Evolutionary conservation across 257 asterid genomes (phyloP).

Genomic region (Ehretia macrophylla): DNA sequence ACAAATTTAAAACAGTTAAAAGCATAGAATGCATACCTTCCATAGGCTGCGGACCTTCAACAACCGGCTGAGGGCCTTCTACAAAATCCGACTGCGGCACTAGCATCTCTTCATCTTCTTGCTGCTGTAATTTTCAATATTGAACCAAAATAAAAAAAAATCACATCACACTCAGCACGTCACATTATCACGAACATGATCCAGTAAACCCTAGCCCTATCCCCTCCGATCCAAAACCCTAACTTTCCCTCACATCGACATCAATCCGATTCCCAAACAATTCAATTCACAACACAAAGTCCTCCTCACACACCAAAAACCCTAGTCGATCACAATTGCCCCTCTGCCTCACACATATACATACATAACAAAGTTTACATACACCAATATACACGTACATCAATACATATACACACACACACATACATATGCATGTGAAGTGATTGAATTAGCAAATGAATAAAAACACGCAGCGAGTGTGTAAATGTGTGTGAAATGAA

Average conservation of each 20-base stretch:
- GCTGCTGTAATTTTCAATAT: conserved; percentile 42
- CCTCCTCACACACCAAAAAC: conserved; percentile 37
- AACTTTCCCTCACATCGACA: conserved; percentile 16
- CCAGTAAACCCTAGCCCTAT: conserved; percentile 33
- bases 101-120: conserved; percentile 91
- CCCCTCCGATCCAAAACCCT: conserved; percentile 13
- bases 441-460: conserved; percentile 23
- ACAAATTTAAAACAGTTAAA: conserved; percentile 6
- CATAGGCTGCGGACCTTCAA: conserved; percentile 97
- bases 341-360: conserved; percentile 13
- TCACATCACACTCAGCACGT: not conserved
- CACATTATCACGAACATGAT: conserved; percentile 25
- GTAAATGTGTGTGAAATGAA: too few species aligned
- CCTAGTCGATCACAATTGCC: conserved; percentile 55
- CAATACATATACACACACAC: not conserved
- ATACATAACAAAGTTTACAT: conserved; percentile 8
- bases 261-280: conserved; percentile 19
- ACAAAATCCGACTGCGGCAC: conserved; percentile 79
- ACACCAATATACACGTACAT: conserved; percentile 1
- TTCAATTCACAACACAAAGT: conserved; percentile 27
- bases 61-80: conserved; percentile 80
- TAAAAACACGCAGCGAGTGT: not conserved
- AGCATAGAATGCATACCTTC: conserved; percentile 54
- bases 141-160: conserved; percentile 1
- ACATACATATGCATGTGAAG: conserved; percentile 10